phyloP scores from a whole-genome alignment of 345 rosid species.

The Heritiera littoralis region DNA sequence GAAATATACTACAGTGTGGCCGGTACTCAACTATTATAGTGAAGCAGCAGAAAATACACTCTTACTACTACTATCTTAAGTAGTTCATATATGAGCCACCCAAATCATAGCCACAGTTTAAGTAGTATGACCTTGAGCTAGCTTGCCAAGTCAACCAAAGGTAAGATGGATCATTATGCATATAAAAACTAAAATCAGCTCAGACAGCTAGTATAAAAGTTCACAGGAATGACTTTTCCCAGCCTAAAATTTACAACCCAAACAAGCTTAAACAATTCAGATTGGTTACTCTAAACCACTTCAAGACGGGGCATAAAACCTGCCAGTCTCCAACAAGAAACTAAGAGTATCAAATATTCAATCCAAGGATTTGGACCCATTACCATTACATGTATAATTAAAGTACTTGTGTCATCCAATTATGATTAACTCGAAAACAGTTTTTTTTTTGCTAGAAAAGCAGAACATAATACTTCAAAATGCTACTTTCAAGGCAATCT shows the following conservation, averaged over 20 bases:
- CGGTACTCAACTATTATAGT: not conserved
- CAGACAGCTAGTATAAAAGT: not conserved
- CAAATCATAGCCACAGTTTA: slow-evolving; percentile 7
- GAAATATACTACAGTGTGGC: not conserved
- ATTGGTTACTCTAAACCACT: not conserved
- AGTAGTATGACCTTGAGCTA: not conserved
- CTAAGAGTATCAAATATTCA: not conserved
- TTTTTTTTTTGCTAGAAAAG: not conserved
- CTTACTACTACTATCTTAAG: not conserved
- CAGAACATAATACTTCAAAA: too few species aligned
- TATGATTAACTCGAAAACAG: not conserved
- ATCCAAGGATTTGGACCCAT: not conserved
- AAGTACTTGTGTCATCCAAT: too few species aligned
- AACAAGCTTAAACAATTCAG: not conserved
- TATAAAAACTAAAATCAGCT: not conserved
- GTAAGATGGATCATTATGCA: not conserved
- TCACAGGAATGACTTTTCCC: not conserved
- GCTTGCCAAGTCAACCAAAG: not conserved
- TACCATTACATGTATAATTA: not conserved
- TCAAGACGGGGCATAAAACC: not conserved
- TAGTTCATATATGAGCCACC: not conserved
- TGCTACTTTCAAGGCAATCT: too few species aligned
- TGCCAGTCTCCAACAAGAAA: not conserved
- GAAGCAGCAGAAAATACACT: not conserved
- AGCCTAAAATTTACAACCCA: not conserved